Base-by-base conservation (phyloP, 257 asterid genomes). In the Agastache rugosa region DNA sequence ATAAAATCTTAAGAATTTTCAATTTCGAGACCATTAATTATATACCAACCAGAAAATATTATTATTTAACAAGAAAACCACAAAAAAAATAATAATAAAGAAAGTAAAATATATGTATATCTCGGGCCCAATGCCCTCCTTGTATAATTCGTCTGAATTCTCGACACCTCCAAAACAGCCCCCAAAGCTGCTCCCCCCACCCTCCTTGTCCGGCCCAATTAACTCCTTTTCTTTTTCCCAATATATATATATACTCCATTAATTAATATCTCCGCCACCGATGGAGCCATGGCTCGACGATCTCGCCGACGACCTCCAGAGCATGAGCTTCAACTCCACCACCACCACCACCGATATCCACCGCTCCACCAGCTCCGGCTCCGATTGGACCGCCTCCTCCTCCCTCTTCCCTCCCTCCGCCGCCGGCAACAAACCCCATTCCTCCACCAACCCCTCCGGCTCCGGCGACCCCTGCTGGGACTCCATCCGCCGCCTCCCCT, bases 321-420 rank as follows among this genome's bases (percentile, higher is more conserved):
- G 99, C 89, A 78, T 92, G 76, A 92, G 98, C 71, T 95, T 90
- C 91, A 92, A 88, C 84, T 92, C 98, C 82, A 79, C 95, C 17
- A 85, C 90, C 63, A 85, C 94, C 51, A 84, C 91, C 75, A 84
- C 97, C 14, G 96, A 85, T 75, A 89, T 89, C 83, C 81, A 85
- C 87, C 93, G 97, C 78, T 90, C 97, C 85, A 85, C 96, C 66
- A 88, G 96, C 75, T 93, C 97, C 76, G 88, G 91, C 78, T 91
- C 98, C 77, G 98, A 93, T 20, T 89, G 91, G 92, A 90, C 93
- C 6, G 77, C 97, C 76, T 79, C 91, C 77, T 89, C 91, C 83
- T 64, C 87, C 70, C 76, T 60, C 76, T 66, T 67, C 75, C 83
- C 84, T 25, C 55, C 83, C 17, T 51, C 82, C 79, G 58, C 78